phyloP scores from a whole-genome alignment of 352 stramenopile species.

The Phytophthora kernoviae region DNA sequence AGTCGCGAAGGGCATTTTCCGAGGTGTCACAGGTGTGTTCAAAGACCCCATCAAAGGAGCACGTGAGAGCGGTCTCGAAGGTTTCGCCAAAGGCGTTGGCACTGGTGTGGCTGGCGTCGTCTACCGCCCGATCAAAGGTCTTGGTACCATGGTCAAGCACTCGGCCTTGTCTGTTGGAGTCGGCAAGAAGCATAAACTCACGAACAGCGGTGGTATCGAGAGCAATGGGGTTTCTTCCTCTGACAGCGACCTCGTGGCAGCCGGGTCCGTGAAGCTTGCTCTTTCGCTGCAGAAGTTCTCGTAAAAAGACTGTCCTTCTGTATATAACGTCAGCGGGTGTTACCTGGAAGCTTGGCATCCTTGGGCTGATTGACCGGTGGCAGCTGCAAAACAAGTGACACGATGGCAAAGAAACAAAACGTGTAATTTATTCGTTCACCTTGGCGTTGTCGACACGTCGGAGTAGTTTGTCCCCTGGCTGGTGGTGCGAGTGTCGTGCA shows the following conservation, averaged over 20 bases:
- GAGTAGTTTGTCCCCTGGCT: not conserved
- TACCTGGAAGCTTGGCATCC: too few relatives aligned
- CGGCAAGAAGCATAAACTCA: slow-evolving; percentile 40
- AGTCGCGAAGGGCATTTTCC: slow-evolving; percentile 69
- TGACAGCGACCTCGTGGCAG: slow-evolving; percentile 47
- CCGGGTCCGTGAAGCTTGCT: slow-evolving; percentile 62
- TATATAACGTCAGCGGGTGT: too few relatives aligned
- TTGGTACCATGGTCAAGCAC: slow-evolving; percentile 81
- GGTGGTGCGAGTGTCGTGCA: not conserved
- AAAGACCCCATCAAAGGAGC: slow-evolving; percentile 82
- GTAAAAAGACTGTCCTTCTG: slow-evolving; percentile 8
- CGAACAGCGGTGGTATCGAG: slow-evolving; percentile 33
- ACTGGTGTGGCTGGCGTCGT: slow-evolving; percentile 72
- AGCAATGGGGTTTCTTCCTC: slow-evolving; percentile 30
- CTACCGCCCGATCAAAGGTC: slow-evolving; percentile 71
- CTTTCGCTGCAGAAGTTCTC: slow-evolving; percentile 68
- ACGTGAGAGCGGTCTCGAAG: slow-evolving; percentile 70
- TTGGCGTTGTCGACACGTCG: slow-evolving; percentile 15
- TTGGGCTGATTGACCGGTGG: too few relatives aligned
- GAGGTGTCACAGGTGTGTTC: slow-evolving; percentile 76
- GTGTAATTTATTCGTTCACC: slow-evolving; percentile 64
- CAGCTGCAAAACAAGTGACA: slow-evolving; percentile 1
- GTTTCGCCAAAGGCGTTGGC: slow-evolving; percentile 77
- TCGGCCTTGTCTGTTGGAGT: slow-evolving; percentile 70
- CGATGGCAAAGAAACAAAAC: slow-evolving; percentile 34